Percentiles rank a stretch among this genome's conserved stretches.
These are phyloP conservation scores for Ambispora gerdemannii DNA, from an alignment of 192 early-diverging fungal species.

Conservation along the genomic window DNA sequence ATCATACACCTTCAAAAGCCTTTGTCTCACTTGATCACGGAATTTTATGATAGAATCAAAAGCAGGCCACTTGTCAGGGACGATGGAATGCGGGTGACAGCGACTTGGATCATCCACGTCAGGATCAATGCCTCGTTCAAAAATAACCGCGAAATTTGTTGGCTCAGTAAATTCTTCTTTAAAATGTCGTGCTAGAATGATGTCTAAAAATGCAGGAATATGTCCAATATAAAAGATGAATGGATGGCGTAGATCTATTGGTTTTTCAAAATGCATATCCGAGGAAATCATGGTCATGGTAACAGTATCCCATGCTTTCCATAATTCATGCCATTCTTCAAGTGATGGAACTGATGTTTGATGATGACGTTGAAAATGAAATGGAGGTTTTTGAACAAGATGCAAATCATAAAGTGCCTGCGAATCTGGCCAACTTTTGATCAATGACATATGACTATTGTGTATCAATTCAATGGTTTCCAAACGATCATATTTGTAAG, in stretches of 20 bases:
- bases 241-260: conserved; percentile 84
- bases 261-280: conserved; percentile 55
- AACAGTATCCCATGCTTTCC: conserved; percentile 79
- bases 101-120: conserved; percentile 70
- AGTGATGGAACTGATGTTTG: conserved; percentile 51
- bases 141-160: conserved; percentile 64
- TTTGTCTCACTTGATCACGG: conserved; percentile 57
- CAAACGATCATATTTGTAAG: conserved; percentile 71
- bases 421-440: conserved; percentile 53
- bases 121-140: conserved; percentile 95
- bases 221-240: conserved; percentile 92
- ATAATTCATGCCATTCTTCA: conserved; percentile 73
- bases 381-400: conserved; percentile 54
- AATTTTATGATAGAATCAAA: conserved; percentile 65
- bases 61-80: conserved; percentile 68
- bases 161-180: conserved; percentile 58
- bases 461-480: conserved; percentile 57
- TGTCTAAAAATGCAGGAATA: conserved; percentile 70
- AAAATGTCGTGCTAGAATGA: conserved; percentile 49
- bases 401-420: conserved; percentile 56
- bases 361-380: conserved; percentile 36
- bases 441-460: conserved; percentile 42
- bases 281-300: conserved; percentile 58
- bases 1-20: conserved; percentile 51
- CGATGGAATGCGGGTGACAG: conserved; percentile 75